Percentiles rank a stretch among this genome's conserved stretches.
Conservation (phyloP, 78 protist genomes). For the Dictyostelium firmibasis region DNA sequence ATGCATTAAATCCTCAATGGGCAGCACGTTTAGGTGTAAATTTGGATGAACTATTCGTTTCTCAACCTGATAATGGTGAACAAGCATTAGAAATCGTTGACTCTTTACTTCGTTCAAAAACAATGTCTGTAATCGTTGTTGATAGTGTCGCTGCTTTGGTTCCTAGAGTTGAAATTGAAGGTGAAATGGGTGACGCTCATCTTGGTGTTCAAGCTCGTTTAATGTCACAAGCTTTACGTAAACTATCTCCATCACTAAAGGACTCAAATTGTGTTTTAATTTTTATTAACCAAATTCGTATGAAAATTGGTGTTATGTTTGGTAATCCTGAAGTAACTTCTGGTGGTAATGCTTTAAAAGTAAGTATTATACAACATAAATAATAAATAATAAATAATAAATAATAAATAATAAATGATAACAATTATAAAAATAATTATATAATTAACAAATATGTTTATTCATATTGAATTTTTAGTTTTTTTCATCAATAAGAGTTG, state of each 20-base stretch:
- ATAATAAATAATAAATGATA: too few species aligned
- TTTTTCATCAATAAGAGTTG: slow-evolving; percentile 69
- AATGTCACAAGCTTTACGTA: slow-evolving; percentile 86
- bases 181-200: slow-evolving; percentile 86
- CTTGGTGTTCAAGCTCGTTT: slow-evolving; percentile 85
- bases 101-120: slow-evolving; percentile 57
- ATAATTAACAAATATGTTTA: too few species aligned
- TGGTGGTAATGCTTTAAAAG: slow-evolving; percentile 86
- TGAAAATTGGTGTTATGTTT: slow-evolving; percentile 89
- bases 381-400: too few species aligned
- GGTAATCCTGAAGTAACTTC: slow-evolving; percentile 85
- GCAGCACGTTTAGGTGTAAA: slow-evolving; percentile 81
- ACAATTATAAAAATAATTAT: too few species aligned
- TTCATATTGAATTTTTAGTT: not conserved
- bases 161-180: slow-evolving; percentile 84
- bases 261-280: slow-evolving; percentile 71
- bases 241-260: slow-evolving; percentile 74
- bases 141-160: slow-evolving; percentile 88
- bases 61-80: slow-evolving; percentile 88
- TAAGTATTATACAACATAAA: not conserved
- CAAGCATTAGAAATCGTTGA: slow-evolving; percentile 86
- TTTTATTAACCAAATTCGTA: slow-evolving; percentile 84
- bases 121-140: slow-evolving; percentile 79
- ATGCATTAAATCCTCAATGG: slow-evolving; percentile 83
- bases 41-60: slow-evolving; percentile 67